Evolutionary conservation across 164 flowering plant species (phyloP).

Genomic region (Magnolia sinica): DNA sequence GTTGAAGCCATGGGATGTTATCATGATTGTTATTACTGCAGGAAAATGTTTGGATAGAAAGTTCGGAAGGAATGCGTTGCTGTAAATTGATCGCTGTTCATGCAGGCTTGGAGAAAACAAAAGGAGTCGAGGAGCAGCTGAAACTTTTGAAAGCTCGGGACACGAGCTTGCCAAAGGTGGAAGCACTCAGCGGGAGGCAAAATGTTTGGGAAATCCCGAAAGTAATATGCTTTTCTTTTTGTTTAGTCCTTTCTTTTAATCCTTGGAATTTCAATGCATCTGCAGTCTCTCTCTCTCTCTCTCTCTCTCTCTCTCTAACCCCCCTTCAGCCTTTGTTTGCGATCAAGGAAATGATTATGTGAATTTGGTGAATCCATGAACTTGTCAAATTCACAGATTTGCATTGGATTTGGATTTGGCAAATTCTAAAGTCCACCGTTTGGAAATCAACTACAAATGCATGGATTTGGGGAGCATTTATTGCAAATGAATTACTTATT

Average conservation of each 20-base stretch:
- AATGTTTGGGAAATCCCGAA: constrained; percentile 80
- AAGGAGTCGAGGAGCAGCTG: constrained; percentile 60
- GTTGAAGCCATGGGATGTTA: constrained; percentile 8
- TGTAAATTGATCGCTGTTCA: constrained; percentile 88
- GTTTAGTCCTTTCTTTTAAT: neutral
- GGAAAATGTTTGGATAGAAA: constrained; percentile 75
- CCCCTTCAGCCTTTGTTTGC: too few species aligned
- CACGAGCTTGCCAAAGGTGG: constrained; percentile 63
- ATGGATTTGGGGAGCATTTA: too few species aligned
- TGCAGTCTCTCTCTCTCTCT: too few species aligned
- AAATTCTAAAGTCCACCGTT: too few species aligned
- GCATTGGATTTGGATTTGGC: too few species aligned
- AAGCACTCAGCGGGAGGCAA: constrained; percentile 69
- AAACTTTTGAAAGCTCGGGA: constrained; percentile 61
- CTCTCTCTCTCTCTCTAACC: too few species aligned
- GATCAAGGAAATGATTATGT: too few species aligned
- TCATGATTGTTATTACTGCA: constrained; percentile 18
- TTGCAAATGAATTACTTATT: too few species aligned
- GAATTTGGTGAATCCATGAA: too few species aligned
- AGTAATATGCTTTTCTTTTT: constrained; percentile 31
- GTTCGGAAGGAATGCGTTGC: constrained; percentile 43
- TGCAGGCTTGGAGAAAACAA: constrained; percentile 70
- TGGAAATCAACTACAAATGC: too few species aligned
- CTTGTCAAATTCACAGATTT: too few species aligned
- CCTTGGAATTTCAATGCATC: neutral